These are phyloP conservation scores for Blastobotrys peoriensis DNA, from an alignment of 805 yeast genomes.

Conservation along the genomic window DNA sequence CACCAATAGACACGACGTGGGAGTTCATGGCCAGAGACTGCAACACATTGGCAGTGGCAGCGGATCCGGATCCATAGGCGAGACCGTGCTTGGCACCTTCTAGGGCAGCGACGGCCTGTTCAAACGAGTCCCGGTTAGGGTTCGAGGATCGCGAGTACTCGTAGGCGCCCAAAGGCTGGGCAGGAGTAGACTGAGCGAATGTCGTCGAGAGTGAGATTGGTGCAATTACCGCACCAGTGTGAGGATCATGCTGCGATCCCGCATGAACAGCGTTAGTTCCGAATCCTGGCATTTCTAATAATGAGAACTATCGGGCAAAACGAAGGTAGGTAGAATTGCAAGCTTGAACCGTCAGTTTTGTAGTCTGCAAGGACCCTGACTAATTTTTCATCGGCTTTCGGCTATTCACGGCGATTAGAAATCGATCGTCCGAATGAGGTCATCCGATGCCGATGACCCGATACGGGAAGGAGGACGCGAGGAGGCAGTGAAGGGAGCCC, in stretches of 20 bases:
- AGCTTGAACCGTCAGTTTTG: too few species aligned
- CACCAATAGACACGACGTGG: slow-evolving; percentile 74
- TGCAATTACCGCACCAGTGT: slow-evolving; percentile 82
- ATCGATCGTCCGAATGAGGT: background rate
- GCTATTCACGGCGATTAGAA: background rate
- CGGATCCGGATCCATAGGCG: slow-evolving; percentile 82
- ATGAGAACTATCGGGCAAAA: too few species aligned
- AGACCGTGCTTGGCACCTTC: slow-evolving; percentile 64
- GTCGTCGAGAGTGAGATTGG: slow-evolving; percentile 82
- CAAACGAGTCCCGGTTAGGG: slow-evolving; percentile 81
- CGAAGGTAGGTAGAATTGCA: too few species aligned
- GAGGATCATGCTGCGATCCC: slow-evolving; percentile 64
- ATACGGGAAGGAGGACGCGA: too few species aligned
- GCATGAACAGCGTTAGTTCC: slow-evolving; percentile 83
- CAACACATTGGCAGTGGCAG: slow-evolving; percentile 69
- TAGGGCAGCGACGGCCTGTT: slow-evolving; percentile 68
- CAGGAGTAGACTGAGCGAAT: slow-evolving; percentile 73
- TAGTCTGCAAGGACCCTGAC: background rate
- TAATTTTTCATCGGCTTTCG: too few species aligned
- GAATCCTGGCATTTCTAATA: slow-evolving; percentile 40
- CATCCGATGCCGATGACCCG: background rate
- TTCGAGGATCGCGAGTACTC: slow-evolving; percentile 83
- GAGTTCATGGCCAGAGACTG: slow-evolving; percentile 68
- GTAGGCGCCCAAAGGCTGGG: slow-evolving; percentile 68
- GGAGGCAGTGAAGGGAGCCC: too few species aligned